phyloP scores from a whole-genome alignment of 2,329 filamentous ascomycete species.

The Penicillium sp. region DNA sequence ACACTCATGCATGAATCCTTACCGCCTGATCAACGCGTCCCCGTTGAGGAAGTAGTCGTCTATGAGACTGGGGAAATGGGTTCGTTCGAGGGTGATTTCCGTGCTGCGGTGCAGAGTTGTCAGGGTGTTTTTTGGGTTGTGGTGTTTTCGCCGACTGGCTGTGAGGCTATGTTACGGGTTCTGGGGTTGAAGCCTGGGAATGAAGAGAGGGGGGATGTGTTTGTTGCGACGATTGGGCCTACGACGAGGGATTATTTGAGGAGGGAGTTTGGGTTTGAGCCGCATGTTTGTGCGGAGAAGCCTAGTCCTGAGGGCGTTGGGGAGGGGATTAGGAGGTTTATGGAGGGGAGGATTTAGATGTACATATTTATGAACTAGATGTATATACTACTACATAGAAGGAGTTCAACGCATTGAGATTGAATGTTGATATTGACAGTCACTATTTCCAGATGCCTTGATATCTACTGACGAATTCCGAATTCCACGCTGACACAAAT shows the following conservation, averaged over 20 bases:
- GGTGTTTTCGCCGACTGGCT: conserved; percentile 58
- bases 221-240: conserved; percentile 83
- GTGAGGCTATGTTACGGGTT: conserved; percentile 55
- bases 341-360: conserved; percentile 15
- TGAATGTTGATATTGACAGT: background rate
- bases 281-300: conserved; percentile 63
- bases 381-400: background rate
- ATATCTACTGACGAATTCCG: conserved; percentile 4
- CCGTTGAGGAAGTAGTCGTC: conserved; percentile 72
- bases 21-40: conserved; percentile 50
- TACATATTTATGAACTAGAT: background rate
- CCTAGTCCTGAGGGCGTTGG: conserved; percentile 77
- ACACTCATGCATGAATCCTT: conserved; percentile 61
- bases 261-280: conserved; percentile 39
- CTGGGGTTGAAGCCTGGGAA: conserved; percentile 37
- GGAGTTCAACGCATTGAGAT: background rate
- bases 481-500: conserved; percentile 1
- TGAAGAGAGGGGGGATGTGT: conserved; percentile 33
- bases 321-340: conserved; percentile 58
- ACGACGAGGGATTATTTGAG: conserved; percentile 74
- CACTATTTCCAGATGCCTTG: background rate
- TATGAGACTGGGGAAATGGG: conserved; percentile 83
- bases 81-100: conserved; percentile 67
- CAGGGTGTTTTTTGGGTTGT: conserved; percentile 35
- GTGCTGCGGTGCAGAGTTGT: conserved; percentile 39